phyloP scores from a whole-genome alignment of 2,329 filamentous ascomycete genomes.

The Penicillium sp. region DNA sequence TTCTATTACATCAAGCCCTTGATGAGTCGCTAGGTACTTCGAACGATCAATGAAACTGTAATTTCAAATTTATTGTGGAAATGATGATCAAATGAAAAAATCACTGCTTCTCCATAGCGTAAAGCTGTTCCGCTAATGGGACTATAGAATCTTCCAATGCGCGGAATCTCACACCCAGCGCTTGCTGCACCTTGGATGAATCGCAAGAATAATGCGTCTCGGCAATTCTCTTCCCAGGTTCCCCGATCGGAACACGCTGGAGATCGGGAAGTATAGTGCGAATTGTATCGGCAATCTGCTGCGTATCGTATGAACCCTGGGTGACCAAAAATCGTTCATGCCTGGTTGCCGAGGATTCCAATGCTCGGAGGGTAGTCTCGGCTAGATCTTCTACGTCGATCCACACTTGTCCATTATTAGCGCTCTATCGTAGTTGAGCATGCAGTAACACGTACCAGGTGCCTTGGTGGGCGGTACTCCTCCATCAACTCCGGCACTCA shows the following conservation, averaged over 20 bases:
- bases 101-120: conserved; percentile 17
- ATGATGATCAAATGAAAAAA: background rate
- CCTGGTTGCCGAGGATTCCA: conserved; percentile 13
- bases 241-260: conserved; percentile 22
- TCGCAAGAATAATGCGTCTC: conserved; percentile 46
- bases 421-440: background rate
- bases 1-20: too few relatives aligned
- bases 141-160: conserved; percentile 21
- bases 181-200: conserved; percentile 50
- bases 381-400: conserved; percentile 27
- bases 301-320: conserved; percentile 29
- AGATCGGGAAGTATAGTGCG: conserved; percentile 14
- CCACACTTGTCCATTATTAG: conserved; percentile 20
- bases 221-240: conserved; percentile 25
- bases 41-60: too few relatives aligned
- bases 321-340: conserved; percentile 30
- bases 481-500: conserved; percentile 21
- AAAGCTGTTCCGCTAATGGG: conserved; percentile 24
- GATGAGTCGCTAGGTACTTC: too few relatives aligned
- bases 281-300: conserved; percentile 33
- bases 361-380: conserved; percentile 14
- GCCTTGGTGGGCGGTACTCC: conserved; percentile 28
- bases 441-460: conserved; percentile 14
- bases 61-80: too few relatives aligned
- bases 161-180: conserved; percentile 45